phyloP scores from a whole-genome alignment of 768 basidiomycete species.

The Boletus tylopilopsis region DNA sequence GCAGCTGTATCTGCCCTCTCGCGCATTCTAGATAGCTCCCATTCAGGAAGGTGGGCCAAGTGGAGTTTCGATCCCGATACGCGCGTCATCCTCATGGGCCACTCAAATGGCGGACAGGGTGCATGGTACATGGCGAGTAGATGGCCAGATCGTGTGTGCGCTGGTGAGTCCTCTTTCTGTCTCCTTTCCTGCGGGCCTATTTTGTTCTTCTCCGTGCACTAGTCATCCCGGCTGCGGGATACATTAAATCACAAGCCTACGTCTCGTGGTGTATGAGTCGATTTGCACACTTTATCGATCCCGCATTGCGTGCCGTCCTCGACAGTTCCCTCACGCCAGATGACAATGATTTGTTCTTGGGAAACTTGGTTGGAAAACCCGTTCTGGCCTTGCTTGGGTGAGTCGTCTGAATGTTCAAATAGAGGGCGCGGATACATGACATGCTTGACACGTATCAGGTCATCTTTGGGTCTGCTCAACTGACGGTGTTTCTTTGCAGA shows the following conservation, averaged over 20 bases:
- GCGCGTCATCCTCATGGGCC: slow-evolving; percentile 70
- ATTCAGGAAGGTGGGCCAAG: slow-evolving; percentile 33
- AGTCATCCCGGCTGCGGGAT: slow-evolving; percentile 79
- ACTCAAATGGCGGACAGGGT: slow-evolving; percentile 93
- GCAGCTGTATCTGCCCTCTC: slow-evolving; percentile 53
- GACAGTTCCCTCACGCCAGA: slow-evolving; percentile 74
- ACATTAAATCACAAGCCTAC: slow-evolving; percentile 86
- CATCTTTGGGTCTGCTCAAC: background rate
- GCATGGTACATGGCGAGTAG: slow-evolving; percentile 75
- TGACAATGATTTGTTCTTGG: slow-evolving; percentile 83
- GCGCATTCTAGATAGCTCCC: slow-evolving; percentile 37
- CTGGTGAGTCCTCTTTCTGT: slow-evolving; percentile 38
- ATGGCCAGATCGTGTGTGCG: slow-evolving; percentile 72
- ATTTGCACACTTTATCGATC: slow-evolving; percentile 79
- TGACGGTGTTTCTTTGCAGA: slow-evolving; percentile 33
- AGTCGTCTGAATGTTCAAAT: slow-evolving; percentile 12
- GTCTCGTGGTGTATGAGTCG: slow-evolving; percentile 68
- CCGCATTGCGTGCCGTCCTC: slow-evolving; percentile 65
- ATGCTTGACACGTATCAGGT: background rate
- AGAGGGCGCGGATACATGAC: background rate
- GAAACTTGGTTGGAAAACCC: slow-evolving; percentile 68
- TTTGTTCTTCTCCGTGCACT: background rate
- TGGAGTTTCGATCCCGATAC: slow-evolving; percentile 39
- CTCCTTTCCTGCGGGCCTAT: background rate
- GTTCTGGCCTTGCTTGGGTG: slow-evolving; percentile 80